Conservation (phyloP, 1,284 basidiomycete species). For the Heterobasidion irregulare region DNA sequence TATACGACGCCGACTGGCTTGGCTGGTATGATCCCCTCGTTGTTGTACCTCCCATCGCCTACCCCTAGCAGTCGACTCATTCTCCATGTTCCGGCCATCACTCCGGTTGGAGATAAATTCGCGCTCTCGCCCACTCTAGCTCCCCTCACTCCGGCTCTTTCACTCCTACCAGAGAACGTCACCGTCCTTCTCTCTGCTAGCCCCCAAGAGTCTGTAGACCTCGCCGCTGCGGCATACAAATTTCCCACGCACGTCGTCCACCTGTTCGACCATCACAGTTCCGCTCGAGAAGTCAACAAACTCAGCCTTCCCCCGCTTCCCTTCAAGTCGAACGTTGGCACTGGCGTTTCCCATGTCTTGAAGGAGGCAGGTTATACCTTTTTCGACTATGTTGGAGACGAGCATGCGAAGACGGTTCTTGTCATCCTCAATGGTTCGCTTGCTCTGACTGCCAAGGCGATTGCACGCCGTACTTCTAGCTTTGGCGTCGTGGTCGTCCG, state of each 20-base stretch:
- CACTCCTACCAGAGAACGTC: constrained; percentile 59
- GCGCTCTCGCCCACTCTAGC: constrained; percentile 67
- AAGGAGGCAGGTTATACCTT: constrained; percentile 46
- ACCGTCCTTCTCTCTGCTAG: constrained; percentile 78
- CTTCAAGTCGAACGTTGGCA: constrained; percentile 20
- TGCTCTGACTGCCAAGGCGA: constrained; percentile 45
- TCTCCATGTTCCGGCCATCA: constrained; percentile 70
- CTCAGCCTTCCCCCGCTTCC: constrained; percentile 24
- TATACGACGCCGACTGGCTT: constrained; percentile 74
- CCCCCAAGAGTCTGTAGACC: constrained; percentile 70
- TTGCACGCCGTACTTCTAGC: constrained; percentile 35
- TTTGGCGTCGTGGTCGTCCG: constrained; percentile 64
- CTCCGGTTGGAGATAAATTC: constrained; percentile 57
- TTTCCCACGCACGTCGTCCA: constrained; percentile 65
- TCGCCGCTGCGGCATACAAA: constrained; percentile 61
- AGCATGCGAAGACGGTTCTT: constrained; percentile 46
- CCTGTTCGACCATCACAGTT: constrained; percentile 70
- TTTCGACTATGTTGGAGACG: constrained; percentile 65
- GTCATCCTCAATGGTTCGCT: constrained; percentile 67
- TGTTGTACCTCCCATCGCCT: constrained; percentile 55
- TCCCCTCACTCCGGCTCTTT: constrained; percentile 50
- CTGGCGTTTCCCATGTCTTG: constrained; percentile 38
- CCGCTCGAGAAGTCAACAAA: constrained; percentile 63
- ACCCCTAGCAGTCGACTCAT: constrained; percentile 60
- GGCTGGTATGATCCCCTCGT: constrained; percentile 67